Evolutionary conservation across 2,329 filamentous ascomycete genomes (phyloP).

Genomic region (Pseudogymnoascus sp.): DNA sequence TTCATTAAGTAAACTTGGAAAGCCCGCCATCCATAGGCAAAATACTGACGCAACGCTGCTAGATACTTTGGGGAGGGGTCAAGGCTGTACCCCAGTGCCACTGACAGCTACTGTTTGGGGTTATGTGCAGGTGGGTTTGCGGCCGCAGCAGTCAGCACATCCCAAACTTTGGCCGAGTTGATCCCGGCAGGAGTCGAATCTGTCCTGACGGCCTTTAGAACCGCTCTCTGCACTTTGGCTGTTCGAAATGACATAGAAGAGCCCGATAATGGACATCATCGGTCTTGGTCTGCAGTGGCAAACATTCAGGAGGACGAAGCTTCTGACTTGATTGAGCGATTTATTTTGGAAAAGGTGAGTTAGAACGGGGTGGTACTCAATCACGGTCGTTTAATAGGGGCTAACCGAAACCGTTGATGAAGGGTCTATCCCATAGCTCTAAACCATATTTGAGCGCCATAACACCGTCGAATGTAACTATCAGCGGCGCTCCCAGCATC

Average conservation of each 20-base stretch:
- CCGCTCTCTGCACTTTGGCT: constrained; percentile 12
- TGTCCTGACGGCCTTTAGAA: constrained; percentile 22
- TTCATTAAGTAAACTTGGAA: background rate
- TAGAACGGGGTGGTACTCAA: background rate
- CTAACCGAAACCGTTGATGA: background rate
- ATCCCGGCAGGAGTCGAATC: constrained; percentile 23
- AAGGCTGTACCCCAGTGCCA: background rate
- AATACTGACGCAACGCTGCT: background rate
- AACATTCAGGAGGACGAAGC: background rate
- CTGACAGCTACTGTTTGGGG: constrained; percentile 13
- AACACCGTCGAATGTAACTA: constrained; percentile 12
- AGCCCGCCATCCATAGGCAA: background rate
- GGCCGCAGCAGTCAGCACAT: constrained; percentile 23
- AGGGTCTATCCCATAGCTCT: background rate
- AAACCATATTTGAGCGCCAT: constrained; percentile 11
- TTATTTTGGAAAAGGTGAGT: background rate
- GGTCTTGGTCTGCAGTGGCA: constrained; percentile 11
- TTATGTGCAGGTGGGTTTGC: constrained; percentile 26
- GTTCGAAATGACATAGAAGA: background rate
- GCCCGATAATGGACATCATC: background rate
- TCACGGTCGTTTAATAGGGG: background rate
- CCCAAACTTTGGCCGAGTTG: constrained; percentile 20
- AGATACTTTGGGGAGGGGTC: background rate
- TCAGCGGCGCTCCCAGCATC: constrained; percentile 10
- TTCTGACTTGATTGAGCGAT: constrained; percentile 6